phyloP scores from a whole-genome alignment of 768 basidiomycete species.

The Rhizopogon vesiculosus region DNA sequence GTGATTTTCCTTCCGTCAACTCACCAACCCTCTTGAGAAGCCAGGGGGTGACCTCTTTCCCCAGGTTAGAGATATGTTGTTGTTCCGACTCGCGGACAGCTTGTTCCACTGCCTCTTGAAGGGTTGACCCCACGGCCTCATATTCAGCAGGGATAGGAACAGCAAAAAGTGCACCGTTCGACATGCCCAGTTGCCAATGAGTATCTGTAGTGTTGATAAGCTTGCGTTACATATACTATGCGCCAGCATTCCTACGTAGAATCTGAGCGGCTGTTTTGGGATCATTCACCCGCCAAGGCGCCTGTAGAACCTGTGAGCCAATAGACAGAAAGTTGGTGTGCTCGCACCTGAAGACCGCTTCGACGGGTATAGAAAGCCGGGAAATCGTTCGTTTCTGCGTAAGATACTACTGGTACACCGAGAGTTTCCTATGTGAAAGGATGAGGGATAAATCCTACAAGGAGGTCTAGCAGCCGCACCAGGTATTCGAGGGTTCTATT shows the following conservation, averaged over 20 bases:
- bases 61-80: slow-evolving; percentile 71
- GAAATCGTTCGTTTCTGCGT: slow-evolving; percentile 72
- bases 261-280: slow-evolving; percentile 67
- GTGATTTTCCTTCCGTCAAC: slow-evolving; percentile 70
- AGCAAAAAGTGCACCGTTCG: slow-evolving; percentile 77
- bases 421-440: slow-evolving; percentile 71
- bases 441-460: not conserved
- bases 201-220: slow-evolving; percentile 41
- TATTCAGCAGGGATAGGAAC: slow-evolving; percentile 85
- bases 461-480: slow-evolving; percentile 33
- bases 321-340: not conserved
- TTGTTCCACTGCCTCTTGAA: slow-evolving; percentile 78
- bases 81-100: slow-evolving; percentile 82
- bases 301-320: slow-evolving; percentile 35
- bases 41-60: slow-evolving; percentile 96
- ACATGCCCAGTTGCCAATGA: slow-evolving; percentile 65
- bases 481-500: slow-evolving; percentile 78
- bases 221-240: not conserved
- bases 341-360: slow-evolving; percentile 72
- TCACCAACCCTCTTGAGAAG: slow-evolving; percentile 78
- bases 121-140: slow-evolving; percentile 55
- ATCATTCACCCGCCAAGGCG: slow-evolving; percentile 70
- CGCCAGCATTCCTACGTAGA: slow-evolving; percentile 47
- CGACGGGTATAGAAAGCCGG: slow-evolving; percentile 90
- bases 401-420: slow-evolving; percentile 87